phyloP scores from a whole-genome alignment of 352 stramenopile genomes.

The Blastocystis sp. region DNA sequence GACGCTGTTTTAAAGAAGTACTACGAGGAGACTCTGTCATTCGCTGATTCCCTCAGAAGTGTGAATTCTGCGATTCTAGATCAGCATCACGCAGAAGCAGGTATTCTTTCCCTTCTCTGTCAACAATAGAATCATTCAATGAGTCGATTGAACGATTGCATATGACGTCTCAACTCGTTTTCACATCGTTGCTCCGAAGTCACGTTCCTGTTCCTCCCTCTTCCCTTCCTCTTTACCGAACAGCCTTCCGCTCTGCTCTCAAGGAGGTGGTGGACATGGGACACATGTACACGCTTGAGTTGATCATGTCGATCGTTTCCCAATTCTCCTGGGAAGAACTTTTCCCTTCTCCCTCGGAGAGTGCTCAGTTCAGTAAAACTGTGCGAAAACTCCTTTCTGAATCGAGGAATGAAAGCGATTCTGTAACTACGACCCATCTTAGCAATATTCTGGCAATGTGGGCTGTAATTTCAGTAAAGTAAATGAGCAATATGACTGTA shows the following conservation, averaged over 20 bases:
- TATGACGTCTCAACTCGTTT: neutral
- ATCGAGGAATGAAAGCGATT: neutral
- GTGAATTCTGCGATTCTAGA: neutral
- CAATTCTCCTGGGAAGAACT: neutral
- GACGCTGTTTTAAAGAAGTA: neutral
- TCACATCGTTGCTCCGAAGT: neutral
- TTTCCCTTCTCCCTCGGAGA: neutral
- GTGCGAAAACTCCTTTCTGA: slow-evolving; percentile 8
- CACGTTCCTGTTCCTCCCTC: neutral
- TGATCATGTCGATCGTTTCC: slow-evolving; percentile 10
- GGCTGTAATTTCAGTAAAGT: neutral
- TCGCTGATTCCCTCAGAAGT: neutral
- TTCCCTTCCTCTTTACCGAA: neutral
- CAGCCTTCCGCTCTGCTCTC: neutral
- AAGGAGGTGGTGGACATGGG: neutral
- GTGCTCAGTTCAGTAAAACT: neutral
- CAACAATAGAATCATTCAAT: neutral
- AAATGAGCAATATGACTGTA: neutral
- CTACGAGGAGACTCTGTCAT: slow-evolving; percentile 5
- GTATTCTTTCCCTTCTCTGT: neutral
- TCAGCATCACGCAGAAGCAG: slow-evolving; percentile 19
- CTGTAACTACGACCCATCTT: neutral
- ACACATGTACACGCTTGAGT: neutral
- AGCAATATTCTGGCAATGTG: slow-evolving; percentile 23
- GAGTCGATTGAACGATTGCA: slow-evolving; percentile 23